Evolutionary conservation across 495 filamentous ascomycete species (phyloP), one percentile per base, ranked within the genome.

Genomic region (Corynascus novoguineensis): DNA sequence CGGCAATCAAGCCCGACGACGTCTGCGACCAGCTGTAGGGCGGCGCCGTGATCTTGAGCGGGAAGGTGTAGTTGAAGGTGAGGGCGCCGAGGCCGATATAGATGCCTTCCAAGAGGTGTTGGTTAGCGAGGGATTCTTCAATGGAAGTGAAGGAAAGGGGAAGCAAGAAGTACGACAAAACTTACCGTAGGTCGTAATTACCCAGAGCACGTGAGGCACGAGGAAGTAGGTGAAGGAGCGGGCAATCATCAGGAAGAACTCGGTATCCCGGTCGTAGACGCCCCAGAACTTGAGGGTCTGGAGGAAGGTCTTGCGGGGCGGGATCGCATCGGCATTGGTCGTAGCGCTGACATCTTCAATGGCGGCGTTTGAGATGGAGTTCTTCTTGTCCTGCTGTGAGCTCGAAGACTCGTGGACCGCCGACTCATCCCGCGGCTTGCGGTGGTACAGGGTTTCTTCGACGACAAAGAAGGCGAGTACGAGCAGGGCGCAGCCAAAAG

Each of bases 31-130:
- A 84, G 73, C 76, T 79, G 67, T 84, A 84, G 9, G 81, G 81
- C 4, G 78, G 73, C 1, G 69, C 64, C 2, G 73, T 74, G 46
- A 84, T 83, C 24, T 78, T 72, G 28, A 83, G 64, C 1, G 81
- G 81, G 65, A 83, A 84, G 35, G 78, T 83, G 68, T 77, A 83
- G 61, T 81, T 82, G 70, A 83, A 82, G 25, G 80, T 71, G 29
- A 84, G 67, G 0, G 78, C 81, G 21, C 79, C 77, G 28, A 84
- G 73, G 37, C 81, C 81, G 68, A 84, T 84, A 58, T 78, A 79
- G 27, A 81, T 74, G 10, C 76, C 76, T 75, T 46, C 15, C 9
- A 17, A 5, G 14, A n/a, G 42, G 42, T 2, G 41, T 63, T 53
- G 63, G 55, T 55, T 17, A 32, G n/a, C n/a, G n/a, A n/a, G n/a